Evolutionary conservation across 208 protist genomes (phyloP), one percentile per base, ranked within the genome.

Genomic region (Porcisia hertigi): DNA sequence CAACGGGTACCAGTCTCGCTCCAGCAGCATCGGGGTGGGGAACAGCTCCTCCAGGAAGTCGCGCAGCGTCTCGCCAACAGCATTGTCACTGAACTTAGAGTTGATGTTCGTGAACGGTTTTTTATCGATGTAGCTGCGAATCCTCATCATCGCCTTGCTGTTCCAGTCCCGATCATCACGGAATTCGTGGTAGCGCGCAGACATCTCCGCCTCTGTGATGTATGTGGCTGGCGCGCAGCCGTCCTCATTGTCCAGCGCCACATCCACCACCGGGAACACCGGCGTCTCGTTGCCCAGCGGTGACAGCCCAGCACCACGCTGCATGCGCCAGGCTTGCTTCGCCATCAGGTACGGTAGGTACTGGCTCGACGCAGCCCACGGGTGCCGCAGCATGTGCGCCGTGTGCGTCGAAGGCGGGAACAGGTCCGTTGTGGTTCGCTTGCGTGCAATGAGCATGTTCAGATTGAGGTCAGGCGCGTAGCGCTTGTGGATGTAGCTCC

Each of bases 221-320:
- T 77, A 77, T 16, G 73, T 77, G 2, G 73, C 73, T 3, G 73
- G 73, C 1, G 73, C 73, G 23, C 73, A 77, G 73, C 73, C 73
- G 64, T 77, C 73, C 25, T 77, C 73, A 64, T 77, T 77, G 73
- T 77, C 73, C 53, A 77, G 73, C 59, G 41, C 73, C 39, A 77
- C 64, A 20, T 77, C 73, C 64, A 71, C 73, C 43, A 62, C 64
- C 49, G 73, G 73, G 49, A 77, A 77, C 73, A 71, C 18, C 53
- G 73, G 53, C 41, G 43, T 45, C 7, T 59, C 52, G 25, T 20
- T 54, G 23, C 5, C 34, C 12, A 59, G 47, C 34, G 45, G 58
- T 52, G n/a, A 39, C 47, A 47, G 47, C 2, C 36, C 39, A 23
- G 36, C 41, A 45, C 62, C 73, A 30, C 16, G 41, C 64, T 71